Evolutionary conservation across 768 basidiomycete species (phyloP).

Genomic region (Boletus reticuloceps): DNA sequence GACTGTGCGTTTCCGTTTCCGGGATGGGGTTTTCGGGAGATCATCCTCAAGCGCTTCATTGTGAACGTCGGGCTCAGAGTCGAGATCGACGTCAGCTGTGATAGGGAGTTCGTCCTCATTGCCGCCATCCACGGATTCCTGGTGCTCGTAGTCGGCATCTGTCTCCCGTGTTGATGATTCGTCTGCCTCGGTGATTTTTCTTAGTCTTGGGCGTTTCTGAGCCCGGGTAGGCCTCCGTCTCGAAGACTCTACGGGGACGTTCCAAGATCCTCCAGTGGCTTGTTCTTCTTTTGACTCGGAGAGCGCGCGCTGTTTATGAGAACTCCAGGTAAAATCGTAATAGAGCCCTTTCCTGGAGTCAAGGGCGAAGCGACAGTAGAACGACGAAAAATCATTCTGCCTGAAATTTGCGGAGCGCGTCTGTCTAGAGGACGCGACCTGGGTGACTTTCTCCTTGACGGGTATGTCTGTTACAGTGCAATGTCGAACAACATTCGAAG

Average conservation of each 20-base stretch:
- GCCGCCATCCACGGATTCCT: conserved; percentile 13
- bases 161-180: conserved; percentile 13
- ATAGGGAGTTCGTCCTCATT: conserved; percentile 23
- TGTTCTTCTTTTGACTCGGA: conserved; percentile 23
- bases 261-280: conserved; percentile 45
- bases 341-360: conserved; percentile 59
- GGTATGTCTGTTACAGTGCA: conserved; percentile 45
- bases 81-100: conserved; percentile 13
- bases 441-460: conserved; percentile 8
- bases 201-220: conserved; percentile 22
- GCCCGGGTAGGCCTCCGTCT: conserved; percentile 2
- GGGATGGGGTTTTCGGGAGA: conserved; percentile 50
- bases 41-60: conserved; percentile 27
- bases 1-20: conserved; percentile 46
- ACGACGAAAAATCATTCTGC: conserved; percentile 30
- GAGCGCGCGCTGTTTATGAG: conserved; percentile 43
- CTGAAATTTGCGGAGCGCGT: conserved; percentile 9
- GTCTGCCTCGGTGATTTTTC: conserved; percentile 24
- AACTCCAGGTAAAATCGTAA: conserved; percentile 60
- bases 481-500: conserved; percentile 48
- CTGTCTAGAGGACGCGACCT: conserved; percentile 14
- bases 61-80: conserved; percentile 27
- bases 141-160: conserved; percentile 23
- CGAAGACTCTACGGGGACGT: conserved; percentile 34
- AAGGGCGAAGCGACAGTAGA: conserved; percentile 59